Evolutionary conservation across 2,329 filamentous ascomycete species (phyloP), one percentile per base, ranked within the genome.

Genomic region (Metarhizium rileyi): DNA sequence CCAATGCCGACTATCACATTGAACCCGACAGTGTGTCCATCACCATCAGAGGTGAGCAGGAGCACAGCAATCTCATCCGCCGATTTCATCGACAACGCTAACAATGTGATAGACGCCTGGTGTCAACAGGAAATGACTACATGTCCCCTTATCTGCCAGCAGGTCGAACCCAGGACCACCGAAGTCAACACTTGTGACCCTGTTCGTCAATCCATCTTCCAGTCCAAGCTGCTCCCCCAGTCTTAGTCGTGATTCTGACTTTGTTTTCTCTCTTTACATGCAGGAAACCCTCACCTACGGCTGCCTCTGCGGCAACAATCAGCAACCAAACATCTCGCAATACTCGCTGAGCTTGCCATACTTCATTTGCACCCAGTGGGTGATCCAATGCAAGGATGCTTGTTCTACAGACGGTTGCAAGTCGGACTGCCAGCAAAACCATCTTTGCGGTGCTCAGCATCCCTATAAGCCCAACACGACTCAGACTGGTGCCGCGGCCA

Each of bases 311-410:
- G 74, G 75, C 54, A 75, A 85, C 62, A 77, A 79, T 63, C 64
- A 75, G 53, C 69, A 76, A 47, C 87, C 87, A 57, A 90, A 90
- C 68, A 69, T 87, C 45, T 80, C 83, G 60, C 77, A 90, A 67
- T 93, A 85, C 76, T 84, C 83, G 20, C 75, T 88, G 58, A 90
- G 87, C 1, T 73, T 93, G 25, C 87, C 87, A 30, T 91, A 81
- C 76, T 87, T 83, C 70, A 75, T 82, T 59, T 93, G 87, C 76
- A 75, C 75, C 44, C 75, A 85, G 67, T 88, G 77, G 75, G 83
- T 80, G 58, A 80, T 71, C 63, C 78, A 88, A 67, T 89, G 85
- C 64, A 70, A 90, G 54, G 72, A 89, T 68, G 85, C 82, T 3
- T 91, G 87, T 65, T 86, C 87, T 63, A 86, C 86, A 35, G 73